Evolutionary conservation across 2,329 filamentous ascomycete species (phyloP).

Genomic region (Aspergillus udagawae): DNA sequence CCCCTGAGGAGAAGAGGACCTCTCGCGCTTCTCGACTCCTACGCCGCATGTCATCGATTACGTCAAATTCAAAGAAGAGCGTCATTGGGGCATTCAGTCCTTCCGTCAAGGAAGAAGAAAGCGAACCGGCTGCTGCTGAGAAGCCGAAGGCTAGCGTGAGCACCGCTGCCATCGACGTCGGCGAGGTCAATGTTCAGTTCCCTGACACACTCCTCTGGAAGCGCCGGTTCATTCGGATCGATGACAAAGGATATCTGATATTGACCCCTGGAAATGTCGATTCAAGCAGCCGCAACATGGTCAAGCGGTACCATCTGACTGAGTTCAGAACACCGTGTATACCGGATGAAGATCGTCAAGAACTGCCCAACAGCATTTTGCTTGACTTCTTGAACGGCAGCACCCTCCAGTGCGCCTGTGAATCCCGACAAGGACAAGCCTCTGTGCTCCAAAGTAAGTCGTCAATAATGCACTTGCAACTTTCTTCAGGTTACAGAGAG

Average conservation of each 20-base stretch:
- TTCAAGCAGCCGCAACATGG: constrained; percentile 55
- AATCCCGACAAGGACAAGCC: constrained; percentile 52
- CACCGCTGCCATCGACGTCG: constrained; percentile 64
- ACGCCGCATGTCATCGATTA: constrained; percentile 62
- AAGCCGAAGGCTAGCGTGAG: constrained; percentile 15
- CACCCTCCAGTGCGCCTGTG: constrained; percentile 60
- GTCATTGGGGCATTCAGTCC: constrained; percentile 36
- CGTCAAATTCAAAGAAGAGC: constrained; percentile 49
- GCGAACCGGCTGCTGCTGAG: constrained; percentile 26
- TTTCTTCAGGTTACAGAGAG: background rate
- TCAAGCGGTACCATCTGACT: constrained; percentile 78
- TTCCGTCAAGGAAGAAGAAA: constrained; percentile 34
- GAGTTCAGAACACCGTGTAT: constrained; percentile 77
- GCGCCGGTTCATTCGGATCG: constrained; percentile 80
- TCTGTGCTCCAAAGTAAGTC: constrained; percentile 49
- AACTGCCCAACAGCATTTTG: constrained; percentile 80
- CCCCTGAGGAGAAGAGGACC: constrained; percentile 49
- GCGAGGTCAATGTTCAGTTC: constrained; percentile 95
- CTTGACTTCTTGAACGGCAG: constrained; percentile 60
- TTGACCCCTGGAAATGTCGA: constrained; percentile 67
- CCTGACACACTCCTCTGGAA: constrained; percentile 97
- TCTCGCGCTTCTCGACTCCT: constrained; percentile 60
- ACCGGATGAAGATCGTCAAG: constrained; percentile 87
- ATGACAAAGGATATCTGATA: constrained; percentile 77
- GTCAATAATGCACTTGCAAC: background rate